Evolutionary conservation across 805 yeast species (phyloP).

Genomic region (Ogataea angusta): DNA sequence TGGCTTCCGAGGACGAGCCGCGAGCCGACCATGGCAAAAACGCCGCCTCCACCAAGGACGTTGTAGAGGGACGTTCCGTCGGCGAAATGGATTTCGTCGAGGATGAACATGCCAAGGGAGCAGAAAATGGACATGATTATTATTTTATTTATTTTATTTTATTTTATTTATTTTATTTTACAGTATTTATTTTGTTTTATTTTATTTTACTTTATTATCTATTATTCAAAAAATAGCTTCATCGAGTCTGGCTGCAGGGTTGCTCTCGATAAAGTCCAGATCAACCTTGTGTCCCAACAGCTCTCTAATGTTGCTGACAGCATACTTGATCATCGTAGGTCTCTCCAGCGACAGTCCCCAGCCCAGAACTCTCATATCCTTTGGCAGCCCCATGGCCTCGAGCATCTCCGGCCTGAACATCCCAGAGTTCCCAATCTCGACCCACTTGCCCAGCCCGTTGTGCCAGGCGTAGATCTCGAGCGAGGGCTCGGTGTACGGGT

Average conservation of each 20-base stretch:
- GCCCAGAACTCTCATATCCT: constrained; percentile 89
- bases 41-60: constrained; percentile 88
- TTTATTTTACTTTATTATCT: not conserved
- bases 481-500: constrained; percentile 98
- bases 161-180: not conserved
- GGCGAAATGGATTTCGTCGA: constrained; percentile 76
- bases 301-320: constrained; percentile 93
- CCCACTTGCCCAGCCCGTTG: constrained; percentile 93
- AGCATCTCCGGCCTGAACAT: constrained; percentile 99
- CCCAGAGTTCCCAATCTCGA: constrained; percentile 98
- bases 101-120: constrained; percentile 84
- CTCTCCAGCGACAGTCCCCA: constrained; percentile 97
- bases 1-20: constrained; percentile 46
- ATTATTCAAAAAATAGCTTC: constrained; percentile 46
- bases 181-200: not conserved
- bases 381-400: constrained; percentile 96
- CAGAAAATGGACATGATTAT: constrained; percentile 40
- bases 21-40: constrained; percentile 75
- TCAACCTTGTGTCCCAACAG: constrained; percentile 95
- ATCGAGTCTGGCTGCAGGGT: constrained; percentile 97
- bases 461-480: constrained; percentile 98
- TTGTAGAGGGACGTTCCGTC: constrained; percentile 37
- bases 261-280: constrained; percentile 88
- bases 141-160: not conserved
- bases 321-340: constrained; percentile 99